Evolutionary conservation across 179 eudicot species (phyloP).

Genomic region (Nepenthes alata): DNA sequence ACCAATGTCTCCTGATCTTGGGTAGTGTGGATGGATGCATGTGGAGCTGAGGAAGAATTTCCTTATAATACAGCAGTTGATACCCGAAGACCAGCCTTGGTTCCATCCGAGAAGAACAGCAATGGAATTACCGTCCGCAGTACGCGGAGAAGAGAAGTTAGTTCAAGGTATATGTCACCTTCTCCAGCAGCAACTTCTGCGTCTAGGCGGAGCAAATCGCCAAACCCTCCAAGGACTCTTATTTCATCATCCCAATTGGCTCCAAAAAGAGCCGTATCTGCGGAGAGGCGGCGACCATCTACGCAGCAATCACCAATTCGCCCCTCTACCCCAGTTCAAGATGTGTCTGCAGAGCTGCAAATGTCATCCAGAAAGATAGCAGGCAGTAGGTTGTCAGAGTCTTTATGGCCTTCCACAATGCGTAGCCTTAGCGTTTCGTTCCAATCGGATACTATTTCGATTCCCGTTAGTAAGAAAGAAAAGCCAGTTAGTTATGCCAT

Average conservation of each 20-base stretch:
- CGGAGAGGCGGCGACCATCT: conserved; percentile 67
- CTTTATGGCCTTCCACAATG: conserved; percentile 93
- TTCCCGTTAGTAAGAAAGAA: conserved; percentile 64
- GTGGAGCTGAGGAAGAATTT: conserved; percentile 37
- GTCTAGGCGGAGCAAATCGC: conserved; percentile 61
- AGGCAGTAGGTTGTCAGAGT: conserved; percentile 47
- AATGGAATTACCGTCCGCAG: conserved; percentile 43
- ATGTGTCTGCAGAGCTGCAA: conserved; percentile 36
- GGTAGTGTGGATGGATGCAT: conserved; percentile 65
- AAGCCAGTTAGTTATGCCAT: conserved; percentile 48
- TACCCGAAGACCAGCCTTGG: conserved; percentile 37
- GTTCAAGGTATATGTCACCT: conserved; percentile 74
- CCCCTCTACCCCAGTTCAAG: conserved; percentile 58
- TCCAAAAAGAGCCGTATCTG: conserved; percentile 71
- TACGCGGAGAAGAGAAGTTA: conserved; percentile 52
- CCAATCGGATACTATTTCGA: conserved; percentile 60
- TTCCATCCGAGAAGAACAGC: conserved; percentile 49
- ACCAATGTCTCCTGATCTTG: conserved; percentile 42
- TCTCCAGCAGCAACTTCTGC: conserved; percentile 27
- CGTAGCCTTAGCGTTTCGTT: conserved; percentile 80
- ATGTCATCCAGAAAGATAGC: conserved; percentile 38
- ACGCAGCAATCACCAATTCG: conserved; percentile 59
- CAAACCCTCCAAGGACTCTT: conserved; percentile 32
- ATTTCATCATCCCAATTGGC: conserved; percentile 29
- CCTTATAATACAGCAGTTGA: conserved; percentile 42